Conservation (phyloP, 371 early-diverging fungal genomes). For the Rhizopus microsporus region DNA sequence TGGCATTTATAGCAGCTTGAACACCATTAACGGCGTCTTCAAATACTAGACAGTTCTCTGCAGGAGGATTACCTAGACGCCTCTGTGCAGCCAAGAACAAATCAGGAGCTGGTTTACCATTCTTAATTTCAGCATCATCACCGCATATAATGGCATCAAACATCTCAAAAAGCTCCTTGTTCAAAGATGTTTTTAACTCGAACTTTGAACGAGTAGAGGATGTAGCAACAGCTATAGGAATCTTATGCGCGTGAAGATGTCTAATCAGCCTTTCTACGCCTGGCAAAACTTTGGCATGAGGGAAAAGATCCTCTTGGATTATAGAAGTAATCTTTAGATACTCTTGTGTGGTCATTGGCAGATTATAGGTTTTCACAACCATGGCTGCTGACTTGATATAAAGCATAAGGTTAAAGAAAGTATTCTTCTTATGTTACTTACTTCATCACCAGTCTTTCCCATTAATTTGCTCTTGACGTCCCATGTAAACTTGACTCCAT, state of each 20-base stretch:
- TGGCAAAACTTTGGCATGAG: conserved; percentile 63
- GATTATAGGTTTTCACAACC: conserved; percentile 60
- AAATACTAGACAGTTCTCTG: conserved; percentile 83
- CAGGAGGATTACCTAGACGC: conserved; percentile 49
- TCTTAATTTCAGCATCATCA: conserved; percentile 76
- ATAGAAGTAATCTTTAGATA: conserved; percentile 55
- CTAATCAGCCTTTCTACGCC: conserved; percentile 76
- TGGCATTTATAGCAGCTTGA: conserved; percentile 79
- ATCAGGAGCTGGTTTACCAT: conserved; percentile 92
- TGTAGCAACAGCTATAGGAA: conserved; percentile 92
- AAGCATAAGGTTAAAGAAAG: neutral
- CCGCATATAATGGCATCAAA: conserved; percentile 86
- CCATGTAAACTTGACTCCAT: conserved; percentile 74
- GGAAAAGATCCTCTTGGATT: conserved; percentile 60
- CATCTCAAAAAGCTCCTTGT: conserved; percentile 72
- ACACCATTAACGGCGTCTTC: conserved; percentile 90
- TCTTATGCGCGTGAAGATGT: conserved; percentile 71
- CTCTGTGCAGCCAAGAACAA: conserved; percentile 77
- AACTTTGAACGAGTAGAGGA: conserved; percentile 76
- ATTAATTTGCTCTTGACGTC: conserved; percentile 82
- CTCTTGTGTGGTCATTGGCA: conserved; percentile 82
- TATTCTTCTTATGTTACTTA: conserved; percentile 13
- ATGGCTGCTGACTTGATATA: conserved; percentile 64
- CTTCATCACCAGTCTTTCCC: conserved; percentile 73
- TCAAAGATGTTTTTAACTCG: conserved; percentile 69